Evolutionary conservation across 768 basidiomycete genomes (phyloP).

Genomic region (Tricholoma sp.): DNA sequence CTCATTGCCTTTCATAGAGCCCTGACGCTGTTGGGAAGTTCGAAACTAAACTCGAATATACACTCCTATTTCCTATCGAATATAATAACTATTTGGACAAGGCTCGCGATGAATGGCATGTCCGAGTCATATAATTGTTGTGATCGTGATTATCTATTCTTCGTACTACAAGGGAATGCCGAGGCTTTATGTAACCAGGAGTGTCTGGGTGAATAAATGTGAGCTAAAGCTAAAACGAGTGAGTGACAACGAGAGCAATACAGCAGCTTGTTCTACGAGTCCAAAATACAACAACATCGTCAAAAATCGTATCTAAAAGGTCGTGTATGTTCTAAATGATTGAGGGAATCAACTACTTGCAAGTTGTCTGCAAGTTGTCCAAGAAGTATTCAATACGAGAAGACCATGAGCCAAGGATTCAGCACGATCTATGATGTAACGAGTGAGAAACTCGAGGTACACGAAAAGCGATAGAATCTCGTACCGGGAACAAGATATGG

Average conservation of each 20-base stretch:
- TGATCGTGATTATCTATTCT: too few species aligned
- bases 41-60: too few species aligned
- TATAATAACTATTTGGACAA: too few species aligned
- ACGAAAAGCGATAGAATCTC: constrained; percentile 14
- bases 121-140: too few species aligned
- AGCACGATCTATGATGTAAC: constrained; percentile 31
- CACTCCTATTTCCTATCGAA: too few species aligned
- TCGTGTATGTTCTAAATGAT: background rate
- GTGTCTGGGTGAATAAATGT: background rate
- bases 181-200: background rate
- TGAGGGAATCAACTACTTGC: background rate
- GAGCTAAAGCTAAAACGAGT: background rate
- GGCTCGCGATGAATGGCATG: too few species aligned
- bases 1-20: too few species aligned
- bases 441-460: constrained; percentile 3
- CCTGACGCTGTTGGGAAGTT: too few species aligned
- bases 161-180: too few species aligned
- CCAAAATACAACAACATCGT: background rate
- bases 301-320: background rate
- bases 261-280: background rate
- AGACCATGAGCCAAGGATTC: constrained; percentile 58
- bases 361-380: background rate
- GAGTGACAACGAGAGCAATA: background rate
- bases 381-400: constrained; percentile 41
- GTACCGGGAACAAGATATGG: constrained; percentile 69